Percentiles rank a stretch among this genome's conserved stretches.
Conservation (phyloP, 1,139 yeast species). For the Maudiozyma humilis region DNA sequence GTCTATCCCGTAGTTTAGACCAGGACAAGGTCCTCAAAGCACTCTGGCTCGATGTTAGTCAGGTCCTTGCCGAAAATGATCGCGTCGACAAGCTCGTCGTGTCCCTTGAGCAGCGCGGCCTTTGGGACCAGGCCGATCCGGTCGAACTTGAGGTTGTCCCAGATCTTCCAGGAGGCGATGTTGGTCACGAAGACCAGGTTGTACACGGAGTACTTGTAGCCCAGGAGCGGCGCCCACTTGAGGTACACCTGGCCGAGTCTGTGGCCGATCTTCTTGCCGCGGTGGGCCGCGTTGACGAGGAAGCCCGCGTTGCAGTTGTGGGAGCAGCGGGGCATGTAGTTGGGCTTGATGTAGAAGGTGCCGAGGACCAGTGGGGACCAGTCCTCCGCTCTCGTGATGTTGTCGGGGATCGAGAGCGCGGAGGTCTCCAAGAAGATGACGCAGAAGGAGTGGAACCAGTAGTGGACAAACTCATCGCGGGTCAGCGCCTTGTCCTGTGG, state of each 20-base stretch:
- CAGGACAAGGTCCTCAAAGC: constrained; percentile 11
- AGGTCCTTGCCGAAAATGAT: constrained; percentile 55
- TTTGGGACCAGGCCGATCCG: constrained; percentile 60
- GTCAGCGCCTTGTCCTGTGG: constrained; percentile 63
- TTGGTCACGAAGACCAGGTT: constrained; percentile 73
- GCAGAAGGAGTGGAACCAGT: constrained; percentile 85
- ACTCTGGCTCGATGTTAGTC: constrained; percentile 21
- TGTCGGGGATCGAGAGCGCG: constrained; percentile 15
- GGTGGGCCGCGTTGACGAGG: constrained; percentile 44
- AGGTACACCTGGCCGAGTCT: constrained; percentile 55
- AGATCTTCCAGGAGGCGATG: constrained; percentile 54
- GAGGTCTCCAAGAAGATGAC: constrained; percentile 38
- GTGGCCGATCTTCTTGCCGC: constrained; percentile 56
- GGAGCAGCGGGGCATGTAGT: constrained; percentile 67
- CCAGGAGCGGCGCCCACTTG: constrained; percentile 58
- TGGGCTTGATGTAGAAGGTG: constrained; percentile 67
- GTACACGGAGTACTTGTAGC: constrained; percentile 73
- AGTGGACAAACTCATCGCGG: constrained; percentile 57
- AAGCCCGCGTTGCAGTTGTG: constrained; percentile 80
- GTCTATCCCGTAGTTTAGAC: not conserved
- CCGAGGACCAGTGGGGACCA: constrained; percentile 51
- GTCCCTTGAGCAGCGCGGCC: constrained; percentile 59
- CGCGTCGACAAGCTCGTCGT: constrained; percentile 57
- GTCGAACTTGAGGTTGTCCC: constrained; percentile 72
- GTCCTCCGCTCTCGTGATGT: constrained; percentile 16